phyloP scores from a whole-genome alignment of 2,329 filamentous ascomycete species.

The Alternaria sp. region DNA sequence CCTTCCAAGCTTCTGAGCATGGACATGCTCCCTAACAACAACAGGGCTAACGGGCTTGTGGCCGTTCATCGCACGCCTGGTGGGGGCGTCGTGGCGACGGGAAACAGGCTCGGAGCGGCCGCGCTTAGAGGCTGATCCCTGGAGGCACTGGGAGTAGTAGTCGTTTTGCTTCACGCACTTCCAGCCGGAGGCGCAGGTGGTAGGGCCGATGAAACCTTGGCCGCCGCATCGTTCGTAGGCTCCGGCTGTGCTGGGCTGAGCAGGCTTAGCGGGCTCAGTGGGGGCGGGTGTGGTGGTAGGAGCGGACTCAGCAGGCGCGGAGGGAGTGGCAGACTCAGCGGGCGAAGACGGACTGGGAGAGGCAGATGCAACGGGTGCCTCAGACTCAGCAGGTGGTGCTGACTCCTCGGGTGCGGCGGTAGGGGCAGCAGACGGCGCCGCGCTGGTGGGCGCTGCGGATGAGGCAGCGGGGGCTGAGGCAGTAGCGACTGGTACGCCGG shows the following conservation, averaged over 20 bases:
- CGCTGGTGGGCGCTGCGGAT: slow-evolving; percentile 3
- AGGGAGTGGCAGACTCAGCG: not conserved
- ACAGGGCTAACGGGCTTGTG: not conserved
- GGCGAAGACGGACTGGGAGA: not conserved
- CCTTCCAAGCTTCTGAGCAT: not conserved
- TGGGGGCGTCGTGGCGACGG: not conserved
- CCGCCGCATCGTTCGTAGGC: slow-evolving; percentile 55
- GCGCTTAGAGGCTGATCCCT: not conserved
- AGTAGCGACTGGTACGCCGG: not conserved
- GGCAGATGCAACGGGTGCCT: slow-evolving; percentile 4
- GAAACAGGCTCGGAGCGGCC: not conserved
- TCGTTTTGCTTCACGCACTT: slow-evolving; percentile 50
- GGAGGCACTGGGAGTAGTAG: slow-evolving; percentile 11
- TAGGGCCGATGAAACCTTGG: slow-evolving; percentile 48
- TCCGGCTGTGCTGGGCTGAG: slow-evolving; percentile 1
- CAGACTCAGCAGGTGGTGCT: slow-evolving; percentile 6
- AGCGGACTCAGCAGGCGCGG: slow-evolving; percentile 4
- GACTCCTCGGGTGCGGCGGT: slow-evolving; percentile 13
- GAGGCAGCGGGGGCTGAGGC: not conserved
- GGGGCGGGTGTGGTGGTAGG: not conserved
- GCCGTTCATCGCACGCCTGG: not conserved
- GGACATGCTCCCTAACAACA: not conserved
- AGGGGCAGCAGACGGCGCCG: slow-evolving; percentile 3
- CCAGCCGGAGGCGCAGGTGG: slow-evolving; percentile 48
- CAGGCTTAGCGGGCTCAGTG: not conserved